phyloP scores from a whole-genome alignment of 2,329 filamentous ascomycete species.

The Pestalotiopsis sp. region DNA sequence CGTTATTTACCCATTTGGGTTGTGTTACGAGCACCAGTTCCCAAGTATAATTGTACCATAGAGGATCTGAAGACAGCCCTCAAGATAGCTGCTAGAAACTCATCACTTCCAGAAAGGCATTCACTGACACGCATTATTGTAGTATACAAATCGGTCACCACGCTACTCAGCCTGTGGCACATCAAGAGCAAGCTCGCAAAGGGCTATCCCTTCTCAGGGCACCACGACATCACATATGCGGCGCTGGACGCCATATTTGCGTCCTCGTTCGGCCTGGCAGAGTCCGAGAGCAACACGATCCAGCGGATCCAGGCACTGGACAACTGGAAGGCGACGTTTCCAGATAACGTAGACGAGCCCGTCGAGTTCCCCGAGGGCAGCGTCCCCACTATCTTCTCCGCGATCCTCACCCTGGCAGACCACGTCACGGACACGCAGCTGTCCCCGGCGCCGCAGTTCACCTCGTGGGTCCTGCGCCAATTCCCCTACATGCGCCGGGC shows the following conservation, averaged over 20 bases:
- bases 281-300: slow-evolving; percentile 5
- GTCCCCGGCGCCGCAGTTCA: slow-evolving; percentile 28
- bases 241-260: slow-evolving; percentile 33
- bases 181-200: slow-evolving; percentile 31
- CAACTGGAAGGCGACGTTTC: slow-evolving; percentile 19
- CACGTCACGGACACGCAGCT: slow-evolving; percentile 29
- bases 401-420: slow-evolving; percentile 28
- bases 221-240: slow-evolving; percentile 31
- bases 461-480: slow-evolving; percentile 29
- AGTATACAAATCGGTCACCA: slow-evolving; percentile 30
- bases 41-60: too few species aligned
- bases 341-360: slow-evolving; percentile 18
- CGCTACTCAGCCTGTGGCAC: slow-evolving; percentile 35
- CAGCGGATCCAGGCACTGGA: slow-evolving; percentile 5
- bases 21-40: too few species aligned
- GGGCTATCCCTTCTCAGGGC: slow-evolving; percentile 31
- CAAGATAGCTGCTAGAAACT: too few species aligned
- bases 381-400: slow-evolving; percentile 16
- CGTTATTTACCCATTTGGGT: too few species aligned
- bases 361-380: slow-evolving; percentile 22
- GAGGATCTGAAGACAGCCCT: too few species aligned
- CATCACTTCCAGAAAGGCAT: too few species aligned
- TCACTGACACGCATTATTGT: too few species aligned
- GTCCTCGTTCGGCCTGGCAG: slow-evolving; percentile 21
- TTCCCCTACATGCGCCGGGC: slow-evolving; percentile 30